Evolutionary conservation across 2,329 filamentous ascomycete genomes (phyloP).

Genomic region (Calonectria fujianensis): DNA sequence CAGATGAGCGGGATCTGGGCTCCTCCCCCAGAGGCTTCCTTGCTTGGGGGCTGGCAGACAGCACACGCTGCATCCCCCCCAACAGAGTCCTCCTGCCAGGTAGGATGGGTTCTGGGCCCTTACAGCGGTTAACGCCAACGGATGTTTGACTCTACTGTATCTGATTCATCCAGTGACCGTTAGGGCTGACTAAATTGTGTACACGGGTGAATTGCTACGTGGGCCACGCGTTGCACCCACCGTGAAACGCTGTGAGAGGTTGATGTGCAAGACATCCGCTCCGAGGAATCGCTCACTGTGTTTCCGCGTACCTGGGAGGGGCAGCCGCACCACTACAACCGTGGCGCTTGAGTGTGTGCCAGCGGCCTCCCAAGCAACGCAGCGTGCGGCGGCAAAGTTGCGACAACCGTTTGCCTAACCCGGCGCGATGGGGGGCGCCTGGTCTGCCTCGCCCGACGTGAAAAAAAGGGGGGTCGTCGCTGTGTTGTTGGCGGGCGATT

Average conservation of each 20-base stretch:
- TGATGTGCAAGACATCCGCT: not conserved
- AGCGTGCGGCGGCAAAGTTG: constrained; percentile 19
- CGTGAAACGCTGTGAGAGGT: constrained; percentile 8
- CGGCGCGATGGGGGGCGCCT: constrained; percentile 1
- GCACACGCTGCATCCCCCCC: constrained; percentile 9
- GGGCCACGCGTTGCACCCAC: constrained; percentile 19
- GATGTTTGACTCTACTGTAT: not conserved
- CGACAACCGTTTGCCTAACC: constrained; percentile 14
- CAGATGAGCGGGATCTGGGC: constrained; percentile 22
- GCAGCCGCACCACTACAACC: constrained; percentile 4
- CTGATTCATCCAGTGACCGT: not conserved
- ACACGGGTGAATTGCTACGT: not conserved
- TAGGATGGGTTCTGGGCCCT: not conserved
- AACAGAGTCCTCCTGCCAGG: not conserved
- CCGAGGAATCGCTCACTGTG: not conserved
- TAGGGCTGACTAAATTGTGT: constrained; percentile 25
- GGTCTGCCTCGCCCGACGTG: constrained; percentile 22
- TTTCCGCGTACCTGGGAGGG: constrained; percentile 1
- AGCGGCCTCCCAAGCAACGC: constrained; percentile 19
- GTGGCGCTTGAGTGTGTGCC: not conserved
- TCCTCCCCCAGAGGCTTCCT: not conserved
- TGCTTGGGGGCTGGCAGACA: constrained; percentile 17
- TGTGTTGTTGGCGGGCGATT: not conserved
- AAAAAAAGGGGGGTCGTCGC: constrained; percentile 12
- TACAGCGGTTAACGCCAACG: not conserved